These are phyloP conservation scores for Theileria annulata DNA, from an alignment of 169 alveolate species.

Conservation along the genomic window DNA sequence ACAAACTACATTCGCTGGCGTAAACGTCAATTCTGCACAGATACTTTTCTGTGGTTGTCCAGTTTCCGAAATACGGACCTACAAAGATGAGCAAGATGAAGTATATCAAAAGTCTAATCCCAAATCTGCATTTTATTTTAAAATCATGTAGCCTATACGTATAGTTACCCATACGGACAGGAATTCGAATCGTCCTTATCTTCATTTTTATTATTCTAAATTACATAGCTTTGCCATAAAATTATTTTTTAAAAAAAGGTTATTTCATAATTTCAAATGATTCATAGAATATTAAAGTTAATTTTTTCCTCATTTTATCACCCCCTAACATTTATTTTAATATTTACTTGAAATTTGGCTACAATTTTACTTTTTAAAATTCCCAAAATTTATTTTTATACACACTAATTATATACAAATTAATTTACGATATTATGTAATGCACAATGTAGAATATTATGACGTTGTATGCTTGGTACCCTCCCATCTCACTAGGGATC, in stretches of 20 bases:
- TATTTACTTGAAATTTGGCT: not conserved
- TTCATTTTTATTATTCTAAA: not conserved
- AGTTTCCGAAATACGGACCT: conserved; percentile 64
- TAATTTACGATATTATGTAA: not conserved
- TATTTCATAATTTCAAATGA: not conserved
- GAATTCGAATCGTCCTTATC: conserved; percentile 5
- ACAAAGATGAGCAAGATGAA: conserved; percentile 25
- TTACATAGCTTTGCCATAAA: not conserved
- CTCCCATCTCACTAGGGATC: not conserved
- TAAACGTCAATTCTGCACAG: conserved; percentile 44
- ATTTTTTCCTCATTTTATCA: not conserved
- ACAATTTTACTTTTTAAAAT: not conserved
- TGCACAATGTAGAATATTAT: not conserved
- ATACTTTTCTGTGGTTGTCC: conserved; percentile 57
- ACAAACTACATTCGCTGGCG: conserved; percentile 15
- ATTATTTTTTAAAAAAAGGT: not conserved
- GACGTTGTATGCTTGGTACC: not conserved
- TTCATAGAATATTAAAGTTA: not conserved
- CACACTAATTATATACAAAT: no score
- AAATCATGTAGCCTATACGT: conserved; percentile 15
- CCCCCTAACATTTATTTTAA: not conserved
- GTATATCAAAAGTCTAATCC: conserved; percentile 35
- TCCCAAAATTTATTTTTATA: not conserved
- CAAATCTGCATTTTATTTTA: conserved; percentile 22
- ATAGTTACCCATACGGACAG: not conserved